These are phyloP conservation scores for Asterochloris sp. DNA, from an alignment of 139 green algal species.

Conservation along the genomic window DNA sequence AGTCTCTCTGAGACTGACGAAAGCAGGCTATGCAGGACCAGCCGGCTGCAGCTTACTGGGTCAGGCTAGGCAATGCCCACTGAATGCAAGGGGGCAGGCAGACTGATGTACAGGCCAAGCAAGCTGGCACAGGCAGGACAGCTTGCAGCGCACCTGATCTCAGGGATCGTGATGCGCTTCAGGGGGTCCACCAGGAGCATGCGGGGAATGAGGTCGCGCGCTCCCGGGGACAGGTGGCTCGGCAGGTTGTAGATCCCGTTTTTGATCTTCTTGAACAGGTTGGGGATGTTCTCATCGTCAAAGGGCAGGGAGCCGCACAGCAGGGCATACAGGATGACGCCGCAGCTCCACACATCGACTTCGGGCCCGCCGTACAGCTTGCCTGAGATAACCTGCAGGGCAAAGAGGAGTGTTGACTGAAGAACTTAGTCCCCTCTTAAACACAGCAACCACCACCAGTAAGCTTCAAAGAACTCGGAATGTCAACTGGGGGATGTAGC, in stretches of 20 bases:
- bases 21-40: too few relatives aligned
- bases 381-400: slow-evolving; percentile 88
- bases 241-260: slow-evolving; percentile 95
- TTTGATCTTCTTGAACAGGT: slow-evolving; percentile 99
- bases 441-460: too few relatives aligned
- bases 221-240: slow-evolving; percentile 86
- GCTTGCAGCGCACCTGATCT: slow-evolving; percentile 70
- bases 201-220: slow-evolving; percentile 94
- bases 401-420: background rate
- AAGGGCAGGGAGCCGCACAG: slow-evolving; percentile 97
- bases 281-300: slow-evolving; percentile 99
- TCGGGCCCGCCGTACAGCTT: slow-evolving; percentile 96
- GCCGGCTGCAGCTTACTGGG: too few relatives aligned
- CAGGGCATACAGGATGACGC: slow-evolving; percentile 98
- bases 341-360: slow-evolving; percentile 98
- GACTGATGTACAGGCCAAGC: background rate
- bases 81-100: background rate
- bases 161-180: slow-evolving; percentile 98
- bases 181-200: slow-evolving; percentile 99
- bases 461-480: too few relatives aligned
- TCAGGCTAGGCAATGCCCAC: too few relatives aligned
- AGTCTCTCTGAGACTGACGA: too few relatives aligned
- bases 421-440: too few relatives aligned
- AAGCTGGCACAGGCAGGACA: background rate
- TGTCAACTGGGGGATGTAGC: too few relatives aligned